Evolutionary conservation across 768 basidiomycete genomes (phyloP).

Genomic region (Suillus cothurnatus): DNA sequence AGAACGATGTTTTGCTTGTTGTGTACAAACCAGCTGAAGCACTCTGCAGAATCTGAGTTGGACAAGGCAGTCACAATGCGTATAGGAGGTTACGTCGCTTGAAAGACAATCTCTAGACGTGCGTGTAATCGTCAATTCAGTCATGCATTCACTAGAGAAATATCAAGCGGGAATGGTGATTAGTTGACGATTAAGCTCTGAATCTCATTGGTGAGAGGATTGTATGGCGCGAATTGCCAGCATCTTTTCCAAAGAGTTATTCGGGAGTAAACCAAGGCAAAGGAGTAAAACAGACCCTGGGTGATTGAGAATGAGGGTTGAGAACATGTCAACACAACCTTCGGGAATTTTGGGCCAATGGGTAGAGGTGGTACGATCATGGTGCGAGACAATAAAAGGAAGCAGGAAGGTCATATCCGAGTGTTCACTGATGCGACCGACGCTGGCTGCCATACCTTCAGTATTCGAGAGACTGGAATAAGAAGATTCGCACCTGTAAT

Average conservation of each 20-base stretch:
- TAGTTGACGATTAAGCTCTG: background rate
- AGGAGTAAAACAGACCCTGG: background rate
- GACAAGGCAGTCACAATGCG: too few relatives aligned
- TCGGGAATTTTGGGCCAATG: constrained; percentile 12
- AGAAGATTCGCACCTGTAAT: constrained; percentile 3
- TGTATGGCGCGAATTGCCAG: constrained; percentile 15
- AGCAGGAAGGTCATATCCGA: constrained; percentile 12
- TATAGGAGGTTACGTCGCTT: too few relatives aligned
- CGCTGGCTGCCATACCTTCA: constrained; percentile 3
- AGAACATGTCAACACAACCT: background rate
- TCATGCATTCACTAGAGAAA: too few relatives aligned
- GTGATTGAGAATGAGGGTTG: constrained; percentile 6
- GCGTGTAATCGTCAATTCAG: too few relatives aligned
- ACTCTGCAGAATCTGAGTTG: too few relatives aligned
- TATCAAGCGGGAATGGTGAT: background rate
- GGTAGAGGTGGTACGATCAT: constrained; percentile 10
- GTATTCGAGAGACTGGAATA: background rate
- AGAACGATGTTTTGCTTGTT: too few relatives aligned
- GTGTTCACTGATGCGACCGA: background rate
- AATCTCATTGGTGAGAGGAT: constrained; percentile 8
- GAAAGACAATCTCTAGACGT: too few relatives aligned
- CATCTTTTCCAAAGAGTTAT: constrained; percentile 1
- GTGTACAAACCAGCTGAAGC: too few relatives aligned
- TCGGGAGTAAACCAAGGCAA: background rate
- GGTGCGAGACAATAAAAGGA: constrained; percentile 15